Conservation (phyloP, 768 basidiomycete species). For the Stropharia rugosoannulata region DNA sequence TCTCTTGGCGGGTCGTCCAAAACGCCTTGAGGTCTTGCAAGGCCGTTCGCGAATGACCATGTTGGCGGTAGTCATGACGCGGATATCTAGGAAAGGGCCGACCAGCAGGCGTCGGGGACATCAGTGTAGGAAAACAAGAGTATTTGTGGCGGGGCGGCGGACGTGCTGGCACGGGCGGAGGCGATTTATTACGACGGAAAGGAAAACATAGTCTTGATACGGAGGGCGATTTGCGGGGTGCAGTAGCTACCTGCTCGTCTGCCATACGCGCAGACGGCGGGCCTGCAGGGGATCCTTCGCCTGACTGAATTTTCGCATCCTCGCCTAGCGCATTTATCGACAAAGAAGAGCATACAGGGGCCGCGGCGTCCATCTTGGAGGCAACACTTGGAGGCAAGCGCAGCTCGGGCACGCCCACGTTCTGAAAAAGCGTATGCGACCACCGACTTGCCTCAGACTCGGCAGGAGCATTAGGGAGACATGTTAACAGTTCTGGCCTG, state of each 20-base stretch:
- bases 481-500: constrained; percentile 16
- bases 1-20: constrained; percentile 57
- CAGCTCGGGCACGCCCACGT: constrained; percentile 14
- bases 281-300: neutral
- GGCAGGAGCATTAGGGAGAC: constrained; percentile 10
- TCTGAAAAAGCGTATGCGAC: constrained; percentile 21
- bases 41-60: constrained; percentile 62
- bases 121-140: constrained; percentile 37
- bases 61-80: constrained; percentile 50
- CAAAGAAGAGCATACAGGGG: neutral
- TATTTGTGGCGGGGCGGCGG: constrained; percentile 29
- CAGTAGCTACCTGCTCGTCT: constrained; percentile 14
- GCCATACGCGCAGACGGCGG: neutral
- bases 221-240: constrained; percentile 20
- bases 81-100: constrained; percentile 25
- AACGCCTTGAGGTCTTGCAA: constrained; percentile 60
- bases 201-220: constrained; percentile 26
- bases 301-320: neutral
- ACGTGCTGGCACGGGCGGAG: constrained; percentile 4
- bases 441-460: constrained; percentile 16
- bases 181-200: constrained; percentile 17
- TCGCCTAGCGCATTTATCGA: neutral
- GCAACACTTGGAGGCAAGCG: constrained; percentile 12
- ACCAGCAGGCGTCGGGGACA: constrained; percentile 25
- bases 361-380: constrained; percentile 1